A percentile compares a stretch with the other conserved stretches of the same genome.
Evolutionary conservation across 176 grass and related monocot genomes (phyloP).

Genomic region (Musa troglodytarum): DNA sequence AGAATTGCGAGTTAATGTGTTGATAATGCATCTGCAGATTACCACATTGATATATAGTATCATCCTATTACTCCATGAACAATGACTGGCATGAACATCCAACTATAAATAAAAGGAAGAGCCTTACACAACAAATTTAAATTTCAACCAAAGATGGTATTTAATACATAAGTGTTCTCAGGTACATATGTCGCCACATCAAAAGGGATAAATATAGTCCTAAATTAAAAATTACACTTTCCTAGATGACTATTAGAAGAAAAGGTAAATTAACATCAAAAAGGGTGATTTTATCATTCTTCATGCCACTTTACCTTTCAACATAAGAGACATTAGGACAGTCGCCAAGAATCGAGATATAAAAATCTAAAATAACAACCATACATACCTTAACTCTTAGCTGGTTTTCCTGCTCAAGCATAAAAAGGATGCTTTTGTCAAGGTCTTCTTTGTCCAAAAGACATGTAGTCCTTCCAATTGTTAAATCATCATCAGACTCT

Average conservation of each 20-base stretch:
- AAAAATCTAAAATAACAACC: background rate
- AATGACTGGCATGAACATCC: too few species aligned
- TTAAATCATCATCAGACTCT: constrained; percentile 39
- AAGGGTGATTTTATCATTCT: background rate
- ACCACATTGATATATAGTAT: too few species aligned
- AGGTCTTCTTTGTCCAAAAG: constrained; percentile 57
- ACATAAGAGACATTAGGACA: background rate
- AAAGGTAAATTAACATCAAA: background rate
- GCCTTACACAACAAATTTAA: background rate
- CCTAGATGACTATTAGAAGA: background rate
- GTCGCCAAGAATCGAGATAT: background rate
- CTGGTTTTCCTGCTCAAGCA: constrained; percentile 59
- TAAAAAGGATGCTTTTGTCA: constrained; percentile 65
- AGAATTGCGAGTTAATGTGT: background rate
- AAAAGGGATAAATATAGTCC: background rate
- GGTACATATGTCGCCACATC: background rate
- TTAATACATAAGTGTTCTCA: background rate
- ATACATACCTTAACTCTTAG: constrained; percentile 55
- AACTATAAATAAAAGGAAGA: too few species aligned
- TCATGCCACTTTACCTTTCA: constrained; percentile 2
- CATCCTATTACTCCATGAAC: too few species aligned
- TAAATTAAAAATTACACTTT: background rate
- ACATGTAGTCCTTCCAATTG: constrained; percentile 16
- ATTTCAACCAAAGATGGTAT: background rate
- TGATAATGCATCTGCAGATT: too few species aligned